These are phyloP conservation scores for Alnus glutinosa DNA, from an alignment of 306 rosid genomes.

Conservation along the genomic window DNA sequence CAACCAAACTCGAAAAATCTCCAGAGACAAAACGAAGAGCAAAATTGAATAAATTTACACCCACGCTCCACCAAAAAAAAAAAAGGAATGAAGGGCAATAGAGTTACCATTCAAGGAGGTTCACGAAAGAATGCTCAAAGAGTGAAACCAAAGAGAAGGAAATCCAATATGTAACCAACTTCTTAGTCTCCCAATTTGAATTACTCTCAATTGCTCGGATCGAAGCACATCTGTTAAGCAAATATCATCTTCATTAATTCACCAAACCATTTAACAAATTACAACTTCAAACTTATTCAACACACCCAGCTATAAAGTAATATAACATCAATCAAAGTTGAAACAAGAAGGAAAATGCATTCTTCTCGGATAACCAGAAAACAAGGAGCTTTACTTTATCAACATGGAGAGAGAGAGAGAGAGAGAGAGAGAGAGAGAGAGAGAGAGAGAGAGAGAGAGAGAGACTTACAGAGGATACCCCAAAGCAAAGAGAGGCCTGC, in stretches of 20 bases:
- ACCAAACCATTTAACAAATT: background rate
- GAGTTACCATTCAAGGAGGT: constrained; percentile 44
- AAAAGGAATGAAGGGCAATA: constrained; percentile 8
- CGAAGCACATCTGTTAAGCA: constrained; percentile 45
- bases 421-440: too few species aligned
- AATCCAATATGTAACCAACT: constrained; percentile 63
- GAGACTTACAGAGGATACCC: too few species aligned
- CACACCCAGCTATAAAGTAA: too few species aligned
- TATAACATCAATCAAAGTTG: too few species aligned
- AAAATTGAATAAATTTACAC: background rate
- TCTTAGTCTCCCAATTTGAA: constrained; percentile 34
- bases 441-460: too few species aligned
- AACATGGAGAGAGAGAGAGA: too few species aligned
- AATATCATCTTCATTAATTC: background rate
- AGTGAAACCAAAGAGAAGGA: constrained; percentile 48
- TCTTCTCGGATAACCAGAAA: too few species aligned
- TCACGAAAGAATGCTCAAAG: constrained; percentile 45
- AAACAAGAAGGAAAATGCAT: too few species aligned
- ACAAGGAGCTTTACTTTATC: too few species aligned
- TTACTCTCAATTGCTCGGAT: constrained; percentile 54
- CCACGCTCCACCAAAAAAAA: background rate
- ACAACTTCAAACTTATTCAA: too few species aligned
- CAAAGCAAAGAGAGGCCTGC: too few species aligned
- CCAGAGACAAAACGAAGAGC: background rate
- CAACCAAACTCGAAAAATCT: too few species aligned